Evolutionary conservation across 495 filamentous ascomycete species (phyloP), one percentile per base, ranked within the genome.

Genomic region (Ramalina peruviana): DNA sequence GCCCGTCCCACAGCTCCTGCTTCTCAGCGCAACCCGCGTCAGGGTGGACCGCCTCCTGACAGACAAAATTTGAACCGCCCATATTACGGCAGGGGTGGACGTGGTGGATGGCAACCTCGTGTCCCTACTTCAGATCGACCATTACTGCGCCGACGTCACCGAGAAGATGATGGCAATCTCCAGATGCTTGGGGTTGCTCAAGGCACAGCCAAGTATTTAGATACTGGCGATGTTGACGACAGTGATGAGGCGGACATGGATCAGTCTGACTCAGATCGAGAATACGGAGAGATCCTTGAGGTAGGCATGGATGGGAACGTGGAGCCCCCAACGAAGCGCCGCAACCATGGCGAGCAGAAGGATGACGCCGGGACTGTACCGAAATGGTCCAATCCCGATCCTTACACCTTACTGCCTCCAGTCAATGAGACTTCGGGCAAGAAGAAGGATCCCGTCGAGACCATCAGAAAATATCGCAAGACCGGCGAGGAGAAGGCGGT

Each of bases 341-440:
- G 78, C 39, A 76, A 77, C 46, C 55, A 68, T n/a, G 62, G 40
- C 16, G n/a, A 59, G 0, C 67, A 76, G n/a, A 52, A 65, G 12
- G 58, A 61, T 12, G 65, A 72, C 23, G 71, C 70, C 40, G 56
- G 71, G 53, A 64, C 58, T 53, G 50, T 63, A 3, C 87, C 87
- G 0, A 84, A 81, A 62, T 96, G 88, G 88, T 94, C 86, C 1
- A 96, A 96, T 57, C 87, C 88, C 4, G 88, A 96, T 64, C 86
- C 87, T 0, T 96, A 94, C 65, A 92, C 85, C 3, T 81, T 72
- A 3, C 67, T 92, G 7, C 88, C 88, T 6, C 85, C 86, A 6
- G 72, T 78, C 0, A 81, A 84, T 56, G 77, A 74, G 55, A 71
- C 60, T 38, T 71, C 74, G 36, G 68, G 69, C 16, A 87, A 86